Percentiles rank a stretch among this genome's conserved stretches.
These are phyloP conservation scores for Trichoderma citrinoviride DNA, from an alignment of 2,329 filamentous ascomycete species.

Conservation along the genomic window DNA sequence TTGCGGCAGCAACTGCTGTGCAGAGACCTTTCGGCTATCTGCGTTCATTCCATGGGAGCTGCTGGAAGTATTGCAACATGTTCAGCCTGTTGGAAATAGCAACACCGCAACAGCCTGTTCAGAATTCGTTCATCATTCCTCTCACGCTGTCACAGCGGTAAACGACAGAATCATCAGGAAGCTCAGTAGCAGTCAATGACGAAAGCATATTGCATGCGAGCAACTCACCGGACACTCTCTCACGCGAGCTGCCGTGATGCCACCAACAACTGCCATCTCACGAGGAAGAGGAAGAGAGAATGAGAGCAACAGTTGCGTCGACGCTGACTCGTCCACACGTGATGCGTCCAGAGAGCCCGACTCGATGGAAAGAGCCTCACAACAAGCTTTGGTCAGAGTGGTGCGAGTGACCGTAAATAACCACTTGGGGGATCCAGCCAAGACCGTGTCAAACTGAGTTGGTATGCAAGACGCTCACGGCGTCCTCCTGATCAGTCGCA, in stretches of 20 bases:
- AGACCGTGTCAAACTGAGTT: not conserved
- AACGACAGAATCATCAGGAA: not conserved
- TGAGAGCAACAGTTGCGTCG: not conserved
- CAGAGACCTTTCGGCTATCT: not conserved
- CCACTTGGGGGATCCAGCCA: not conserved
- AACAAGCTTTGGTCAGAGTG: not conserved
- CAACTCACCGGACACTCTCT: not conserved
- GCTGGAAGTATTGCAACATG: too few species aligned
- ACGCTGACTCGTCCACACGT: not conserved
- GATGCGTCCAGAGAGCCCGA: not conserved
- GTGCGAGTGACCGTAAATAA: constrained; percentile 14
- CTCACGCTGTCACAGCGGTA: not conserved
- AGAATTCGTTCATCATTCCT: not conserved
- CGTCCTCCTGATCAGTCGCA: constrained; percentile 1
- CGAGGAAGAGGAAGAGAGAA: not conserved
- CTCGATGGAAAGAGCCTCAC: not conserved
- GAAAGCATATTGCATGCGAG: not conserved
- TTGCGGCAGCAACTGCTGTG: constrained; percentile 10
- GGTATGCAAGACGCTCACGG: not conserved
- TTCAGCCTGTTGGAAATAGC: too few species aligned
- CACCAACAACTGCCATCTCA: not conserved
- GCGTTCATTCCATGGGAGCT: too few species aligned
- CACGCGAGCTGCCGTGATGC: not conserved
- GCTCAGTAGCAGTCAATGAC: not conserved
- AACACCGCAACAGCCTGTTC: too few species aligned